phyloP scores from a whole-genome alignment of 1,139 yeast species.

The Candida glucosophila region DNA sequence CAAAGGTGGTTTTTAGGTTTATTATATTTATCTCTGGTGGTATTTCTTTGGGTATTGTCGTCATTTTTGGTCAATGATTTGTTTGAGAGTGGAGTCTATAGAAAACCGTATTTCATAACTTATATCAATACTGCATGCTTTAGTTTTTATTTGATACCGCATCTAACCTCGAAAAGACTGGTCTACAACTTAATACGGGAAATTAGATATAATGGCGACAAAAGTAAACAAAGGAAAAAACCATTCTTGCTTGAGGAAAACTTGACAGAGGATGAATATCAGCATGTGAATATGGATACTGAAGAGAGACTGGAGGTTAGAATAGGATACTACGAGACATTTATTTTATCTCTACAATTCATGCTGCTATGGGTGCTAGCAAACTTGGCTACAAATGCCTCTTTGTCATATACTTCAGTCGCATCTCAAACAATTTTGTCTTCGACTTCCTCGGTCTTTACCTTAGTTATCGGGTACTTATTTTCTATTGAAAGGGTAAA shows the following conservation, averaged over 20 bases:
- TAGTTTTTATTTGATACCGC: conserved; percentile 66
- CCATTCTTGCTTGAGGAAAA: conserved; percentile 8
- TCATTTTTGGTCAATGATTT: conserved; percentile 71
- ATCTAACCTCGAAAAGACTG: conserved; percentile 17
- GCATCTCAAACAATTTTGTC: conserved; percentile 89
- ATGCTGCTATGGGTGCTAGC: conserved; percentile 86
- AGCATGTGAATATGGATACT: conserved; percentile 10
- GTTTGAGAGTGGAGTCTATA: conserved; percentile 59
- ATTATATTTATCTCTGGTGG: conserved; percentile 61
- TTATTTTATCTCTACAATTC: conserved; percentile 66
- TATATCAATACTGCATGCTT: conserved; percentile 86
- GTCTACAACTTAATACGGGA: no score
- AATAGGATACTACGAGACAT: conserved; percentile 38
- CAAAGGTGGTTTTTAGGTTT: conserved; percentile 73
- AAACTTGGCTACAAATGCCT: conserved; percentile 80
- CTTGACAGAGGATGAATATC: conserved; percentile 9
- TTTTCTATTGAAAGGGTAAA: conserved; percentile 66
- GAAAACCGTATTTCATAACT: conserved; percentile 92
- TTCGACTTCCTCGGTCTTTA: conserved; percentile 88
- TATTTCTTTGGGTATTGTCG: conserved; percentile 80
- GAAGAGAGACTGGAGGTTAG: conserved; percentile 10
- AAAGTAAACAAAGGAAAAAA: no score
- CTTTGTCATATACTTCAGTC: conserved; percentile 80
- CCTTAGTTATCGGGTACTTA: conserved; percentile 71
- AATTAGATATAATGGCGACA: conserved; percentile 2